These are phyloP conservation scores for Millerozyma acaciae DNA, from an alignment of 805 yeast species.

Conservation along the genomic window DNA sequence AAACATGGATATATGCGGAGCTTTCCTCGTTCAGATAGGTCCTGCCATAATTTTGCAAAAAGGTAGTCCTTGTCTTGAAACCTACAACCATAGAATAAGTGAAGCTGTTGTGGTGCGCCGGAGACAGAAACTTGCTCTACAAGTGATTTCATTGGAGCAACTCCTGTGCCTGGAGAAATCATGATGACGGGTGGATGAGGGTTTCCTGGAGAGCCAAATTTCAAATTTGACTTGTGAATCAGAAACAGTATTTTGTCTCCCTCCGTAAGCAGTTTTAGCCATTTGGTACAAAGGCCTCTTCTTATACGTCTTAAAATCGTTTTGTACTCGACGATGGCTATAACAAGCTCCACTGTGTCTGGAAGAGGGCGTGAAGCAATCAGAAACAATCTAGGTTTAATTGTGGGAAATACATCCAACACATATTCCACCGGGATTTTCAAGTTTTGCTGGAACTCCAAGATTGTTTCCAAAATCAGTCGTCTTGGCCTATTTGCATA, in stretches of 20 bases:
- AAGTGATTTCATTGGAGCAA: conserved; percentile 85
- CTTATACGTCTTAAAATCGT: conserved; percentile 76
- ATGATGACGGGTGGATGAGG: conserved; percentile 50
- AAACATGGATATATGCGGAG: conserved; percentile 41
- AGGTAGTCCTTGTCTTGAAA: conserved; percentile 61
- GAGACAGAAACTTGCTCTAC: conserved; percentile 38
- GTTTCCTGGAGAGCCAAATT: conserved; percentile 17
- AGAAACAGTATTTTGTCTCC: conserved; percentile 54
- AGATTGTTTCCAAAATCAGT: conserved; percentile 75
- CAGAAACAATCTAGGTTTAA: conserved; percentile 80
- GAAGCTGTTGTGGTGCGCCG: conserved; percentile 27
- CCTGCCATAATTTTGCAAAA: conserved; percentile 53
- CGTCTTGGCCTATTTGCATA: conserved; percentile 93
- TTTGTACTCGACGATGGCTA: conserved; percentile 82
- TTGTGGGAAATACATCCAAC: conserved; percentile 71
- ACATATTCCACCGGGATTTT: conserved; percentile 71
- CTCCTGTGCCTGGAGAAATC: conserved; percentile 93
- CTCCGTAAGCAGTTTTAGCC: conserved; percentile 50
- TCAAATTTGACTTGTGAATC: conserved; percentile 44
- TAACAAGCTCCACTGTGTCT: conserved; percentile 55
- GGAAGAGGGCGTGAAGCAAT: conserved; percentile 62
- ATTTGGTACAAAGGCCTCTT: conserved; percentile 77
- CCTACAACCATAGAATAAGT: conserved; percentile 76
- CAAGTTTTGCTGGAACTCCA: conserved; percentile 72
- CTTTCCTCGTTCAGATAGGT: conserved; percentile 25